Evolutionary conservation across 1,284 basidiomycete genomes (phyloP).

Genomic region (Cystobasidium slooffiae): DNA sequence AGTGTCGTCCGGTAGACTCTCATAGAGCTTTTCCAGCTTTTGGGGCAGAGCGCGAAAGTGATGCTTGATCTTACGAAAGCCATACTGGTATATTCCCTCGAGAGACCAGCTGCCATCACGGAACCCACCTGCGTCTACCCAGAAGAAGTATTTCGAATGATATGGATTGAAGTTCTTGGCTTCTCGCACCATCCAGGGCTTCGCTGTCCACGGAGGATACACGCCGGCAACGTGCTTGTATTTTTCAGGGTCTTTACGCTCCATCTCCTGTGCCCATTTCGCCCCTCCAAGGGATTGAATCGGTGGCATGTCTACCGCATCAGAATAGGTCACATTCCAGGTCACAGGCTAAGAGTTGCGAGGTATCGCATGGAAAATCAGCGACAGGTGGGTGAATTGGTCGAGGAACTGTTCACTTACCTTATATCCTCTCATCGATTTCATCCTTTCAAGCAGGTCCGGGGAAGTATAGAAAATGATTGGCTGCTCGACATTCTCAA

Average conservation of each 20-base stretch:
- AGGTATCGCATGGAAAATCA: background rate
- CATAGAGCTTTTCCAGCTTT: conserved; percentile 45
- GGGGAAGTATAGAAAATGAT: conserved; percentile 52
- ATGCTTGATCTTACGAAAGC: too few species aligned
- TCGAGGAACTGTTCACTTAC: too few species aligned
- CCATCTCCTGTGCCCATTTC: conserved; percentile 47
- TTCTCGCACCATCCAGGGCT: conserved; percentile 51
- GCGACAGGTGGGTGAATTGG: too few species aligned
- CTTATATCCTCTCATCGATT: conserved; percentile 47
- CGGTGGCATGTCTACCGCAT: conserved; percentile 50
- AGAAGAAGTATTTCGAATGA: conserved; percentile 50
- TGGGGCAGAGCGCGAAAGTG: conserved; percentile 45
- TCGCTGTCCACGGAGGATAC: conserved; percentile 51
- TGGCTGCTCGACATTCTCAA: conserved; percentile 49
- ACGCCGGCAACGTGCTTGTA: conserved; percentile 49
- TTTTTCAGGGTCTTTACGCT: conserved; percentile 49
- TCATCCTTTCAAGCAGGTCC: conserved; percentile 42
- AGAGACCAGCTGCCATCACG: conserved; percentile 44
- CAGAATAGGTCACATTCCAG: conserved; percentile 45
- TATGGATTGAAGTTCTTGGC: conserved; percentile 47
- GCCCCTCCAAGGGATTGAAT: conserved; percentile 47
- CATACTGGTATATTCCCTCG: too few species aligned
- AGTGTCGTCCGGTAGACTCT: conserved; percentile 46
- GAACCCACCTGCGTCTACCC: conserved; percentile 51
- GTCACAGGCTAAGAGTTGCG: conserved; percentile 45